phyloP scores from a whole-genome alignment of 1,284 basidiomycete genomes.

The Kwoniella shivajii region DNA sequence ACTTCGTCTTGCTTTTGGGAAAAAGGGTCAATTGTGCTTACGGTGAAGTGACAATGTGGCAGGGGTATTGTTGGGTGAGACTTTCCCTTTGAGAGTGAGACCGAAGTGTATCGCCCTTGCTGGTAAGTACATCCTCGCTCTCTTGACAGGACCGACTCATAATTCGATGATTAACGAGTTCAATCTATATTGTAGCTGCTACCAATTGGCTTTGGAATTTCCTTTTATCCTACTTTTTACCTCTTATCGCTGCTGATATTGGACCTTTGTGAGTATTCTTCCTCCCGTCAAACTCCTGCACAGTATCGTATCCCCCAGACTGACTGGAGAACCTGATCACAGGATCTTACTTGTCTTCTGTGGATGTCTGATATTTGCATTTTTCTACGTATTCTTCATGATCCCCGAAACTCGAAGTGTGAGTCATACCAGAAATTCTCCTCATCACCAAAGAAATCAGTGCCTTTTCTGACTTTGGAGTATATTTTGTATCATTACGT shows the following conservation, averaged over 20 bases:
- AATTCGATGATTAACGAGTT: background rate
- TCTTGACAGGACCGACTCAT: no score
- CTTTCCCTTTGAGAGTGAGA: slow-evolving; percentile 71
- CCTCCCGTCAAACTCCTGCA: background rate
- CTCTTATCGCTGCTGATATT: slow-evolving; percentile 64
- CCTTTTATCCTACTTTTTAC: slow-evolving; percentile 58
- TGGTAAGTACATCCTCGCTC: no score
- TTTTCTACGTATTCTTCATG: slow-evolving; percentile 60
- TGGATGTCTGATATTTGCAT: slow-evolving; percentile 71
- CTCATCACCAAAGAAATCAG: background rate
- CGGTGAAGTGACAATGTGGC: no score
- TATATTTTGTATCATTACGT: no score
- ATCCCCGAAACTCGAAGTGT: slow-evolving; percentile 72
- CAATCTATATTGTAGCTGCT: slow-evolving; percentile 43
- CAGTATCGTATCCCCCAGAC: background rate
- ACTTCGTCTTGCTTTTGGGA: no score
- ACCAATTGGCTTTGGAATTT: slow-evolving; percentile 61
- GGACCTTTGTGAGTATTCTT: slow-evolving; percentile 57
- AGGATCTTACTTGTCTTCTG: slow-evolving; percentile 59
- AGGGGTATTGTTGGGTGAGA: slow-evolving; percentile 63
- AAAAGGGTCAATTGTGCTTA: no score
- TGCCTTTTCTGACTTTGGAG: background rate
- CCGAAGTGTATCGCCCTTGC: slow-evolving; percentile 74
- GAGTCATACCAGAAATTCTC: background rate
- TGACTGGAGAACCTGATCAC: background rate